phyloP scores from a whole-genome alignment of 2,329 filamentous ascomycete genomes.

The Colletotrichum somersetense region DNA sequence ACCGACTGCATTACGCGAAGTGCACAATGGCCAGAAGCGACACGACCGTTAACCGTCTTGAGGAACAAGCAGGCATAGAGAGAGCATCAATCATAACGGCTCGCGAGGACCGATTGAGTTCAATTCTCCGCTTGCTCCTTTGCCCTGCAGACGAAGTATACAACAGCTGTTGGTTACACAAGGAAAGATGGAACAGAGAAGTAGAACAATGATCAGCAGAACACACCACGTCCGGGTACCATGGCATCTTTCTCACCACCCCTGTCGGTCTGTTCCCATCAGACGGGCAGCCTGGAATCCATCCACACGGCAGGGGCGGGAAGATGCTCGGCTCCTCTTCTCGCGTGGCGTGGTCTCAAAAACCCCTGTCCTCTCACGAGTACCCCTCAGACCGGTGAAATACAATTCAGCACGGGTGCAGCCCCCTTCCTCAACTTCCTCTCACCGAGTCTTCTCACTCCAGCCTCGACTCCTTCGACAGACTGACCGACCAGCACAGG shows the following conservation, averaged over 20 bases:
- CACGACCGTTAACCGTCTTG: background rate
- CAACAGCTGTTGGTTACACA: constrained; percentile 37
- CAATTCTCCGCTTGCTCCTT: background rate
- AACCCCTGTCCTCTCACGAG: constrained; percentile 49
- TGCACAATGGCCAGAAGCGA: background rate
- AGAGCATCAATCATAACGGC: background rate
- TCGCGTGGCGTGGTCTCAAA: constrained; percentile 43
- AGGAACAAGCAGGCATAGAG: constrained; percentile 4
- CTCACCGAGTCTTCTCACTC: constrained; percentile 57
- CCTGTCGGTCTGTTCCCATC: constrained; percentile 38
- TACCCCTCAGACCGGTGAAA: constrained; percentile 58
- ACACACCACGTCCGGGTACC: constrained; percentile 36
- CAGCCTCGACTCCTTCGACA: constrained; percentile 49
- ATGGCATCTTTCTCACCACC: constrained; percentile 27
- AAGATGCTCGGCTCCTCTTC: constrained; percentile 42
- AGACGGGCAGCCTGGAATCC: constrained; percentile 41
- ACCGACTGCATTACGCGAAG: constrained; percentile 11
- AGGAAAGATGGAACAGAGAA: constrained; percentile 12
- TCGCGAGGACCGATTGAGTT: background rate
- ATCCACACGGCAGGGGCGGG: constrained; percentile 42
- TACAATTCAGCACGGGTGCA: constrained; percentile 56
- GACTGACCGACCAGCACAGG: constrained; percentile 41
- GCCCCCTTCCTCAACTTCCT: constrained; percentile 50
- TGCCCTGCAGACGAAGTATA: constrained; percentile 27
- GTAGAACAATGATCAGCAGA: constrained; percentile 39